Evolutionary conservation across 208 protist species (phyloP).

Genomic region (Leishmania arabica): DNA sequence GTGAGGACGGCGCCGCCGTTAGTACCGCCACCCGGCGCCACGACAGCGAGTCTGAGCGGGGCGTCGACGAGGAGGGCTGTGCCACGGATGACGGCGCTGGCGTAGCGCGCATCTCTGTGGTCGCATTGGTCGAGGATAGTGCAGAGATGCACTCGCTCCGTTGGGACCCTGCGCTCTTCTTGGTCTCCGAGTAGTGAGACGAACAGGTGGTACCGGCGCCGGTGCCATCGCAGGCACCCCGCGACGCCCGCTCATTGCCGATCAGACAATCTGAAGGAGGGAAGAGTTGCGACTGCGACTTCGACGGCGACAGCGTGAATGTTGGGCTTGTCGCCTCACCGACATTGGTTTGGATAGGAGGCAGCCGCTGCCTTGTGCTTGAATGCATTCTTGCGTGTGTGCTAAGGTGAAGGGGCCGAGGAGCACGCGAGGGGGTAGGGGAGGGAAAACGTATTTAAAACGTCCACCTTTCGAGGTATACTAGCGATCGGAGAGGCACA

Average conservation of each 20-base stretch:
- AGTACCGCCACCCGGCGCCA: not conserved
- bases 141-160: not conserved
- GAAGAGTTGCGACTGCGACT: not conserved
- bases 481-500: not conserved
- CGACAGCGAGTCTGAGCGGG: slow-evolving; percentile 2
- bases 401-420: not conserved
- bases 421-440: no score
- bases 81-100: not conserved
- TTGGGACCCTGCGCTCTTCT: not conserved
- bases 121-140: not conserved
- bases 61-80: slow-evolving; percentile 1
- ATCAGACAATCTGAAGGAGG: not conserved
- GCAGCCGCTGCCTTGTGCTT: not conserved
- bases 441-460: not conserved
- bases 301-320: not conserved
- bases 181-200: not conserved
- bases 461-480: not conserved
- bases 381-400: not conserved
- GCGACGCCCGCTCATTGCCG: not conserved
- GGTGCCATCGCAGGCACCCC: not conserved
- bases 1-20: not conserved
- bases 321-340: not conserved
- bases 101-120: not conserved
- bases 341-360: not conserved
- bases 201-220: not conserved